phyloP scores from a whole-genome alignment of 2,329 filamentous ascomycete species.

The Nemania abortiva region DNA sequence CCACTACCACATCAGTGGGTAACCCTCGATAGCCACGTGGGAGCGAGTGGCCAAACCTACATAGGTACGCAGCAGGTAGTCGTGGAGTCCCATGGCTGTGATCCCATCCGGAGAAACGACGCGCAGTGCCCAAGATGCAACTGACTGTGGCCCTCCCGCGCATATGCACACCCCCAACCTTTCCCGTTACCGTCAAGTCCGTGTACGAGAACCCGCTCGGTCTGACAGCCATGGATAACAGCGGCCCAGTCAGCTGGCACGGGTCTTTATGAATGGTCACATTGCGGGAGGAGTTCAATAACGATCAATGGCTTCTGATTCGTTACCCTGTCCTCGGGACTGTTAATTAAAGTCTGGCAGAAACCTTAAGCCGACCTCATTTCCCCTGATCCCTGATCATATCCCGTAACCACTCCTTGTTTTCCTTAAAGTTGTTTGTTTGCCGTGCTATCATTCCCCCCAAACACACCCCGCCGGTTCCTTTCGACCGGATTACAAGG shows the following conservation, averaged over 20 bases:
- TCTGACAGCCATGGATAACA: slow-evolving; percentile 27
- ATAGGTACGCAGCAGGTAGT: neutral
- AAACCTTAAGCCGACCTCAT: slow-evolving; percentile 51
- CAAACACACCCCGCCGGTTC: slow-evolving; percentile 11
- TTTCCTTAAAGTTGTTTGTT: slow-evolving; percentile 16
- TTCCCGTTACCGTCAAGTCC: slow-evolving; percentile 27
- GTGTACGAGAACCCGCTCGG: slow-evolving; percentile 24
- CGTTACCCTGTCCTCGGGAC: slow-evolving; percentile 47
- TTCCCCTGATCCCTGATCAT: slow-evolving; percentile 26
- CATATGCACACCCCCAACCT: slow-evolving; percentile 20
- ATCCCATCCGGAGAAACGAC: slow-evolving; percentile 9
- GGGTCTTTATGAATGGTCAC: slow-evolving; percentile 38
- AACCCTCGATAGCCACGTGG: slow-evolving; percentile 20
- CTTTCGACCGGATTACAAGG: slow-evolving; percentile 10
- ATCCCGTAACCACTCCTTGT: slow-evolving; percentile 20
- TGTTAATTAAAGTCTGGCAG: slow-evolving; percentile 39
- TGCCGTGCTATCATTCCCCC: slow-evolving; percentile 23
- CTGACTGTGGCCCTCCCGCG: slow-evolving; percentile 18
- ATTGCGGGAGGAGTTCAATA: slow-evolving; percentile 47
- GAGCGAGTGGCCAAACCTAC: slow-evolving; percentile 18
- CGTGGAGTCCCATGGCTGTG: slow-evolving; percentile 16
- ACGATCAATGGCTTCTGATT: slow-evolving; percentile 46
- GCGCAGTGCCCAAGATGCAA: neutral
- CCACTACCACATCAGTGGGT: slow-evolving; percentile 28
- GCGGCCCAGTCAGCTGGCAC: slow-evolving; percentile 38